Conservation (phyloP, 306 rosid species). For the Castanea sativa region DNA sequence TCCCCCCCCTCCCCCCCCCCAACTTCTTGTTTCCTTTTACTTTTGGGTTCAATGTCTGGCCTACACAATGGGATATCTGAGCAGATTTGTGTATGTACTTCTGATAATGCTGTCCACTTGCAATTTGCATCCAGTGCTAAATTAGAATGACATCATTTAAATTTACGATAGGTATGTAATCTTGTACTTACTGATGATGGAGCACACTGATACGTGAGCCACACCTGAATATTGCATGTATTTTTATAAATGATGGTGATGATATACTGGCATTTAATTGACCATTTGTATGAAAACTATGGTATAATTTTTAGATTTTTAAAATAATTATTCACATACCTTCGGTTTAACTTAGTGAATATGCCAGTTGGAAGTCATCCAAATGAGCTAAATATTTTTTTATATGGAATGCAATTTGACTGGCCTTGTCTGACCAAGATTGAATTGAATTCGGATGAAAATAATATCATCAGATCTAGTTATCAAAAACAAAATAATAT, state of each 20-base stretch:
- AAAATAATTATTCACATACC: neutral
- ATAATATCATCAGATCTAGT: neutral
- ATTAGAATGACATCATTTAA: neutral
- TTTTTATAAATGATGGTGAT: neutral
- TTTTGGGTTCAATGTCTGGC: no score
- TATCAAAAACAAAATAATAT: neutral
- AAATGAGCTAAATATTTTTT: neutral
- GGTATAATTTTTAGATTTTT: neutral
- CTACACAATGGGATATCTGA: no score
- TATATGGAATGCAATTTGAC: neutral
- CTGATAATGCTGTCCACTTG: neutral
- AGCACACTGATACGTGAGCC: neutral
- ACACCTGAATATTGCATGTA: neutral
- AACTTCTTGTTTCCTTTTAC: no score
- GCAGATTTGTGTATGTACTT: no score
- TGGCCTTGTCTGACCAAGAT: neutral
- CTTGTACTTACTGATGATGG: neutral
- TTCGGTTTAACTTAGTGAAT: neutral
- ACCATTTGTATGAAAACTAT: neutral
- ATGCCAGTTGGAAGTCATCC: neutral
- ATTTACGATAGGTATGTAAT: neutral
- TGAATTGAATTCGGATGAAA: neutral
- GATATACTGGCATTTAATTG: neutral
- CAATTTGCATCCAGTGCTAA: neutral
- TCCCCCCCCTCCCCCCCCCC: no score